Evolutionary conservation across 148 eudicot genomes (phyloP), one percentile per base, ranked within the genome.

Genomic region (Tetragonia tetragonoides): DNA sequence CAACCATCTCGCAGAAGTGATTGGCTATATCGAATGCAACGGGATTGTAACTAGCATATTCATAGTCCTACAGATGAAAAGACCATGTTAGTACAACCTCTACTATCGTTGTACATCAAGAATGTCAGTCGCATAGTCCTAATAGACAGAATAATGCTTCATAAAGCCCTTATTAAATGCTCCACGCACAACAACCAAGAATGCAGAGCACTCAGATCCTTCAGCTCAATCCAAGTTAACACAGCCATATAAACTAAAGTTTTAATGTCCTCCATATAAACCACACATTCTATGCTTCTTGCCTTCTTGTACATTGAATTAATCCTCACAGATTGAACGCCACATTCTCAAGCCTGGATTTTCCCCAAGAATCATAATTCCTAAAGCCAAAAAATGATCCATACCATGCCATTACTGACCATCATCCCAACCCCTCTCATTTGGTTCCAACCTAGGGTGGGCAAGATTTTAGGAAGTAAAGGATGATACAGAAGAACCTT

Each of bases 1-100:
- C 97, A 80, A 95, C 93, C 98, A 94, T 94, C 87, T 94, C 98
- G 75, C 95, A 94, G 63, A 94, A 94, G 87, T 94, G 98, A 83
- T 92, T 92, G 40, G 98, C 98, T 72, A 94, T 88, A 79, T 94
- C 98, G 68, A 81, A 94, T 40, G 93, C 90, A 76, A 88, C 81
- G 74, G 87, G 83, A 79, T 94, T 94, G 91, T 92, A 92, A 81
- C 95, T 86, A 54, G 97, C 86, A 81, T 94, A 94, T 75, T 94
- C 98, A 49, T 94, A 94, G 73, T 94, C 98, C 98, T 94, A 77
- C 39, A 83, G 53, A 74, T 68, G 78, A 20, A 72, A 5, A 68
- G 15, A 28, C 9, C 15, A 47, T 51, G 20, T 34, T 20, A 66
- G 7, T 10, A n/a, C 34, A 40, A 7, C 2, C 41, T 44, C 41